phyloP scores from a whole-genome alignment of 768 basidiomycete genomes.

The Boletus reticuloceps region DNA sequence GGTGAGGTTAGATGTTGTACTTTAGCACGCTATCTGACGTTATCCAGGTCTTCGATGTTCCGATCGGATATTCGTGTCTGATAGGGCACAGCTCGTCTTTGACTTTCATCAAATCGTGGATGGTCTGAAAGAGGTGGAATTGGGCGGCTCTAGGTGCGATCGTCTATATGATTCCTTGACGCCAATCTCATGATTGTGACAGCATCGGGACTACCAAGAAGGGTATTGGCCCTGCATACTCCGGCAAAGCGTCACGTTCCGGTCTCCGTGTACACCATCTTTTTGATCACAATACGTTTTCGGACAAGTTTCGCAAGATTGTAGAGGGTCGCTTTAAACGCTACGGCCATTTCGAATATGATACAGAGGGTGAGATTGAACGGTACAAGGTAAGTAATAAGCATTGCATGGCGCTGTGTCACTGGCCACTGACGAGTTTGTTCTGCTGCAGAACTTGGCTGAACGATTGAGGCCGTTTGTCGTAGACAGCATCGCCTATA shows the following conservation, averaged over 20 bases:
- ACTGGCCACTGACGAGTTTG: not conserved
- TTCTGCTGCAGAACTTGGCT: conserved; percentile 62
- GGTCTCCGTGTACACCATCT: conserved; percentile 96
- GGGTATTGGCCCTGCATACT: conserved; percentile 98
- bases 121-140: conserved; percentile 95
- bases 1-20: conserved; percentile 43
- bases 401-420: not conserved
- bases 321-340: conserved; percentile 98
- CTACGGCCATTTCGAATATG: conserved; percentile 97
- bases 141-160: conserved; percentile 78
- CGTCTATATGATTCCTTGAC: not conserved
- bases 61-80: conserved; percentile 85
- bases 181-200: not conserved
- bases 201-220: conserved; percentile 98
- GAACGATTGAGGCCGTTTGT: conserved; percentile 85
- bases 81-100: conserved; percentile 95
- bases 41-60: conserved; percentile 77
- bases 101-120: conserved; percentile 99
- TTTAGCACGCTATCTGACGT: conserved; percentile 1
- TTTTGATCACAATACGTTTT: conserved; percentile 83
- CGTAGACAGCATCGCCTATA: conserved; percentile 80
- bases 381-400: conserved; percentile 75
- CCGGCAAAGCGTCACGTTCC: conserved; percentile 93
- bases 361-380: conserved; percentile 93
- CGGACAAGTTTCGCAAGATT: conserved; percentile 87